These are phyloP conservation scores for Xylaria sp. DNA, from an alignment of 2,329 filamentous ascomycete species.

Conservation along the genomic window DNA sequence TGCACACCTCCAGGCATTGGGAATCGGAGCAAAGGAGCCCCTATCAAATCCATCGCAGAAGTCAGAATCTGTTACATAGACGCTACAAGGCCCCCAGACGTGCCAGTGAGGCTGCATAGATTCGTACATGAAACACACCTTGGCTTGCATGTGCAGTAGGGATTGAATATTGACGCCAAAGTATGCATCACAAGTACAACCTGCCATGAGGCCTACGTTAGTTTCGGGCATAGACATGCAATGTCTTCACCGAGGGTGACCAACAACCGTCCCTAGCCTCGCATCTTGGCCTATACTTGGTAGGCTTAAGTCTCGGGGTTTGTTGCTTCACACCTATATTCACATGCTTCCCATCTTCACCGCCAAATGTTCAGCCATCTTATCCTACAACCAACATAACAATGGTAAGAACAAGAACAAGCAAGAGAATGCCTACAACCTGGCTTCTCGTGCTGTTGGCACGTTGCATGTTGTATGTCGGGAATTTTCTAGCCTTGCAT, in stretches of 20 bases:
- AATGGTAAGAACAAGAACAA: neutral
- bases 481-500: constrained; percentile 25
- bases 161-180: neutral
- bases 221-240: neutral
- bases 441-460: neutral
- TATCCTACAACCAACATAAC: constrained; percentile 19
- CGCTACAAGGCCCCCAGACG: neutral
- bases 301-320: neutral
- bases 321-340: neutral
- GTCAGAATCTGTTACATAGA: neutral
- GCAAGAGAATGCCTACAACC: neutral
- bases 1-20: neutral
- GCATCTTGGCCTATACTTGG: constrained; percentile 4
- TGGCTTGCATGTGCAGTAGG: neutral
- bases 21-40: neutral
- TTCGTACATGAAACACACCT: neutral
- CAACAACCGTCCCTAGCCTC: neutral
- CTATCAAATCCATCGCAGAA: neutral
- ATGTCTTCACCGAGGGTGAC: neutral
- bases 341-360: constrained; percentile 24
- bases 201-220: neutral
- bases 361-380: neutral
- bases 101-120: neutral
- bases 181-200: neutral
- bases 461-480: constrained; percentile 23